Evolutionary conservation across 169 alveolate genomes (phyloP).

Genomic region (Eimeria sp.): DNA sequence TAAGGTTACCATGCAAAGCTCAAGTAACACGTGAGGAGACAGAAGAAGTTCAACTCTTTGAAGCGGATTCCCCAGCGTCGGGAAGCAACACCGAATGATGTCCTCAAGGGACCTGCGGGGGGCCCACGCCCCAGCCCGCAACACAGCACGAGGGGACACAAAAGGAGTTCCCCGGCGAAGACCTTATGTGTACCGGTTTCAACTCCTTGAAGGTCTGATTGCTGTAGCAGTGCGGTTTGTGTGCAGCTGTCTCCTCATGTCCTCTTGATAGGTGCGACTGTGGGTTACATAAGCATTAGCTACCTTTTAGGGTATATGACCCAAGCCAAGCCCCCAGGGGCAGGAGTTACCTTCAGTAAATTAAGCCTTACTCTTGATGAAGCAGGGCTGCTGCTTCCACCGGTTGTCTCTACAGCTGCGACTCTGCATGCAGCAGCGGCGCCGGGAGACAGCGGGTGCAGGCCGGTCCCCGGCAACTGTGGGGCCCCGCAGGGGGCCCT

Average conservation of each 20-base stretch:
- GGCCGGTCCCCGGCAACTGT: conserved; percentile 6
- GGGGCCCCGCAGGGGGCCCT: background rate
- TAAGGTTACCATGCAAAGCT: background rate
- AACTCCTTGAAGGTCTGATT: background rate
- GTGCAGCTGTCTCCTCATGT: no score
- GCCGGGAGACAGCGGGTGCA: background rate
- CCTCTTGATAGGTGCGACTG: no score
- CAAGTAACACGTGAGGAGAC: background rate
- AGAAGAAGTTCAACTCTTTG: background rate
- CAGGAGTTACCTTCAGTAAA: background rate
- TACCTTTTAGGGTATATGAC: no score
- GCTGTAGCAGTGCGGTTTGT: background rate
- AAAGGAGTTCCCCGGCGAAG: background rate
- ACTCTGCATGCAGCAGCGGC: background rate
- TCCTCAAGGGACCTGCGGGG: background rate
- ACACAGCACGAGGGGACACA: background rate
- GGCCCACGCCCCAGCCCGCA: background rate
- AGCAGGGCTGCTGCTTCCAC: background rate
- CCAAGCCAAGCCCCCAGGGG: background rate
- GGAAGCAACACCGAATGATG: background rate
- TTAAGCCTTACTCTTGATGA: background rate
- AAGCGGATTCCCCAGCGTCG: background rate
- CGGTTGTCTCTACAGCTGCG: background rate
- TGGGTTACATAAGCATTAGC: no score
- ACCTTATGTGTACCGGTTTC: background rate